phyloP scores from a whole-genome alignment of 2,329 filamentous ascomycete genomes.

The Colletotrichum theobromicola region DNA sequence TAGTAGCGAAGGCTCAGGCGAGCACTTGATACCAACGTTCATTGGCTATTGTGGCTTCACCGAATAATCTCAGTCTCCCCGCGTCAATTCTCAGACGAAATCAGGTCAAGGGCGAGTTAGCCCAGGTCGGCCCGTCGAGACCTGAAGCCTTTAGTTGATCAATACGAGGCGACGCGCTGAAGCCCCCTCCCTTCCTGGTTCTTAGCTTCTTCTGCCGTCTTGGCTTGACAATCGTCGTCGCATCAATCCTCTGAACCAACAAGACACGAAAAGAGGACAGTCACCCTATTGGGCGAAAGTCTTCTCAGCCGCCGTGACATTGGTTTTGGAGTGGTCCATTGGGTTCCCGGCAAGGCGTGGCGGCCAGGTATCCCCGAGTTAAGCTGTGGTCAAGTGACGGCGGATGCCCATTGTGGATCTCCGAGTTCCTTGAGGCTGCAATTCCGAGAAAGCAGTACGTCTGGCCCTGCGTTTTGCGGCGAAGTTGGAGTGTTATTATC shows the following conservation, averaged over 20 bases:
- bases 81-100: not conserved
- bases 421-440: not conserved
- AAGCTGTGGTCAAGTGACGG: conserved; percentile 4
- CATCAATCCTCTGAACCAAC: conserved; percentile 8
- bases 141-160: not conserved
- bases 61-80: not conserved
- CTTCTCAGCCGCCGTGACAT: not conserved
- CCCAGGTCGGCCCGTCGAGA: not conserved
- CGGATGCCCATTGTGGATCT: not conserved
- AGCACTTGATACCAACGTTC: not conserved
- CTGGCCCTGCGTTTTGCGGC: not conserved
- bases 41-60: not conserved
- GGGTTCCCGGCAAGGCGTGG: not conserved
- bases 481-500: not conserved
- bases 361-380: not conserved
- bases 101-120: not conserved
- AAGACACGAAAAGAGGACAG: not conserved
- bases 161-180: not conserved
- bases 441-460: not conserved
- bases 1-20: not conserved
- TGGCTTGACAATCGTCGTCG: not conserved
- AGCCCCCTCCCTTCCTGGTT: not conserved
- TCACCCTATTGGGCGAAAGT: not conserved
- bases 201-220: not conserved
- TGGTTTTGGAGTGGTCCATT: not conserved